Evolutionary conservation across 257 asterid species (phyloP), one percentile per base, ranked within the genome.

Genomic region (Nicotiana benthamiana): DNA sequence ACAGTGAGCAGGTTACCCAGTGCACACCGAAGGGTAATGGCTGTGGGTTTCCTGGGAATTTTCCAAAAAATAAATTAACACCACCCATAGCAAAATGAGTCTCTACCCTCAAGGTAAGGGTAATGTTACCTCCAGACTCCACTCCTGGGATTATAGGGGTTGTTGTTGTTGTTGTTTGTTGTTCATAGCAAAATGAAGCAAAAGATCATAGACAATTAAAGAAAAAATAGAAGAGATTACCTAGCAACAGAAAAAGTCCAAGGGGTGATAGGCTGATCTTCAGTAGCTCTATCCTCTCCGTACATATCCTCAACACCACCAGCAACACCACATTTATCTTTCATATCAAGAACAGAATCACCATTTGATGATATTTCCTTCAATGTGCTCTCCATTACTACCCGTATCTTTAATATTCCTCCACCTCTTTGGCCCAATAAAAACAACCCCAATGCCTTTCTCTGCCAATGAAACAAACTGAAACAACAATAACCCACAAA

Each of bases 221-320:
- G 20, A 75, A 80, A 72, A 8, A 65, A 64, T 4, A 6, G 62
- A 83, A 52, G 1, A 16, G 36, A 80, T 88, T 83, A 95, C 99
- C 99, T 92, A 81, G 99, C 97, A 64, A 95, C 89, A 17, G 98
- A 86, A 28, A 90, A 84, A 52, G 90, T 80, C 99, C 97, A 95
- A 27, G 99, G 99, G 68, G 97, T 93, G 84, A 95, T 83, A 17
- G 85, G 86, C 87, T 89, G 98, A 86, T 93, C 89, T 88, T 95
- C 90, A 3, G 97, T 86, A 66, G 99, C 99, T 70, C 95, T 89
- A 79, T 95, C 98, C 84, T 93, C 98, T 3, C 99, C 97, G 40
- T 92, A 95, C 32, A 90, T 86, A 67, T 95, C 98, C 66, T 82
- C 83, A 79, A 93, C 99, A 30, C 99, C 98, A 59, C 97, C 98